Percentiles rank a stretch among this genome's conserved stretches.
Conservation (phyloP, 495 filamentous ascomycete species). For the Copromyces sp. region DNA sequence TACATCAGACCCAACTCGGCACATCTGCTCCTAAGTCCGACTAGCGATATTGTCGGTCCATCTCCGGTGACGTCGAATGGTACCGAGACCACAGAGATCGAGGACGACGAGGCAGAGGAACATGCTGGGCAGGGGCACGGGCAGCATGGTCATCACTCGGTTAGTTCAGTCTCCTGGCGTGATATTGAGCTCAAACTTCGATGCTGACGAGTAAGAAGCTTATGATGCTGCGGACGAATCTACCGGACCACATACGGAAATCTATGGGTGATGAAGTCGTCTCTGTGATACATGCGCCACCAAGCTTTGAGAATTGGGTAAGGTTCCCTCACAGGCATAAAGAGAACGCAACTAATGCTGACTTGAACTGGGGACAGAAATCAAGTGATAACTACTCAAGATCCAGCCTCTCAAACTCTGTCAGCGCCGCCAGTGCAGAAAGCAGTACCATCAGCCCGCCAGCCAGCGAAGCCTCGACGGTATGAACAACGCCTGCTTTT, state of each 20-base stretch:
- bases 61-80: slow-evolving; percentile 70
- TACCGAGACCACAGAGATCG: slow-evolving; percentile 61
- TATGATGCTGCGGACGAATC: slow-evolving; percentile 52
- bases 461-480: slow-evolving; percentile 22
- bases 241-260: slow-evolving; percentile 41
- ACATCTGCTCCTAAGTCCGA: slow-evolving; percentile 34
- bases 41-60: slow-evolving; percentile 53
- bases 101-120: slow-evolving; percentile 53
- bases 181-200: slow-evolving; percentile 2
- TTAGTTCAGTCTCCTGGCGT: slow-evolving; percentile 17
- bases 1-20: slow-evolving; percentile 29
- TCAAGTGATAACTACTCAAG: slow-evolving; percentile 22
- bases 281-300: slow-evolving; percentile 81
- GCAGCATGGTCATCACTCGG: slow-evolving; percentile 25
- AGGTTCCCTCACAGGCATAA: slow-evolving; percentile 18
- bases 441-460: slow-evolving; percentile 20
- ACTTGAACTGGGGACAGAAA: slow-evolving; percentile 18
- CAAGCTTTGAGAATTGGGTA: slow-evolving; percentile 70
- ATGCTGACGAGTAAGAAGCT: slow-evolving; percentile 25
- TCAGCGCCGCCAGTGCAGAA: slow-evolving; percentile 15
- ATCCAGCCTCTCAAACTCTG: slow-evolving; percentile 13
- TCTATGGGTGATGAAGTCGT: slow-evolving; percentile 60
- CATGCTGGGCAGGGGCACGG: slow-evolving; percentile 11
- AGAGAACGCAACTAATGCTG: neutral
- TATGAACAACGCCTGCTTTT: slow-evolving; percentile 13